Evolutionary conservation across 306 rosid species (phyloP), one percentile per base, ranked within the genome.

Genomic region (Quercus engelmannii): DNA sequence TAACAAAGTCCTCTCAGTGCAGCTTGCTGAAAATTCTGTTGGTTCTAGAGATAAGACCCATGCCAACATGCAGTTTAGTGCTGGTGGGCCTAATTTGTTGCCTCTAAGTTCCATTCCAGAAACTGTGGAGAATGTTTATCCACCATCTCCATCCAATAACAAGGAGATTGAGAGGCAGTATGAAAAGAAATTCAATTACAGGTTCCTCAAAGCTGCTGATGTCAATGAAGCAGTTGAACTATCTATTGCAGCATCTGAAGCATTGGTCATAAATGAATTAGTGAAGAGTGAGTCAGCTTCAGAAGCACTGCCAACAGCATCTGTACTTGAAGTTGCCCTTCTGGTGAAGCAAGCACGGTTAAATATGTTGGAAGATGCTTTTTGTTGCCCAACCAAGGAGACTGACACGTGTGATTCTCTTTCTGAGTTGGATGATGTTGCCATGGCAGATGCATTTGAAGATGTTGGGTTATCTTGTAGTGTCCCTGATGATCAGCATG

Each of bases 181-280:
- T 71, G 74, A 69, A 82, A 89, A 82, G 79, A 83, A 76, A 72
- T 75, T 78, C 59, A 67, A 74, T 56, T 76, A 74, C 69, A 63
- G 76, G 70, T 69, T 74, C 81, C 84, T 55, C 55, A 80, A 83
- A 85, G 81, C 54, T 85, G 77, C 81, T 76, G 91, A 83, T 75
- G 77, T 86, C 79, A 78, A 83, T 62, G 79, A 84, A 83, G 93
- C 93, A 75, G 87, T 91, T 77, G 91, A 94, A 69, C 92, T 92
- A 55, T 92, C 91, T 68, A 82, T 91, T 78, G 91, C 87, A 15
- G 98, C 98, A 78, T 94, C 98, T 59, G 98, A 94, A 82, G 97
- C 97, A 83, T 52, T 94, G 80, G 93, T 87, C 81, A 89, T 94
- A 82, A 89, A 94, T 77, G 97, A 92, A 76, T 74, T 86, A 69